Evolutionary conservation across 805 yeast genomes (phyloP), one percentile per base, ranked within the genome.

Genomic region (Starmerella floris): DNA sequence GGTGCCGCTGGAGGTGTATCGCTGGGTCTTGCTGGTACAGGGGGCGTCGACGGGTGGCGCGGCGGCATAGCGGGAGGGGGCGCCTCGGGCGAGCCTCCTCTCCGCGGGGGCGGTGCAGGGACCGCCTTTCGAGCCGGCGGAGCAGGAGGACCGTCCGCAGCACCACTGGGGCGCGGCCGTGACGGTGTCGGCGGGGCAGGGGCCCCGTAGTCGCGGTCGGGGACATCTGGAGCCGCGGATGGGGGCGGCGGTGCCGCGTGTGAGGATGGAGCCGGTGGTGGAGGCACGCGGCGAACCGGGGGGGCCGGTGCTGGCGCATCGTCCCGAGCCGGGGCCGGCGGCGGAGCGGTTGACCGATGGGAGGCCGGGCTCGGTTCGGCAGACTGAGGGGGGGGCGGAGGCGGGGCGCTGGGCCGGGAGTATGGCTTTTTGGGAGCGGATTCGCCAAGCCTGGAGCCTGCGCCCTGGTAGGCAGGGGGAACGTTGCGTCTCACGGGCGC

Each of bases 81-180:
- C 28, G 28, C 17, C 17, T 25, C 27, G 27, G 27, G 11, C 11
- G 11, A 5, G 28, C 13, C 28, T 8, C 42, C 26, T 22, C 44
- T 16, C 16, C 31, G 44, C 27, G 45, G 42, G 5, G 51, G 43
- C 1, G 48, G 47, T n/a, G 48, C 36, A 20, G 37, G 35, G 17
- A 43, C 51, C 15, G 60, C 51, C 23, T 41, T 42, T 11, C 62
- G 51, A 1, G 61, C 59, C 2, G 60, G 59, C 20, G 55, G 51
- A 35, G 53, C 47, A 2, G 59, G 62, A 9, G 46, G 43, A 67
- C 64, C 16, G 8, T 6, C 32, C 6, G 46, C 65, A 59, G 37
- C 62, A 55, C 39, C 30, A 22, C 10, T 23, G 5, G 44, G 40
- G 21, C 39, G 17, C n/a, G 30, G 38, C 13, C 31, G 31, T 17